phyloP scores from a whole-genome alignment of 352 stramenopile species.

The Plasmopara halstedii region DNA sequence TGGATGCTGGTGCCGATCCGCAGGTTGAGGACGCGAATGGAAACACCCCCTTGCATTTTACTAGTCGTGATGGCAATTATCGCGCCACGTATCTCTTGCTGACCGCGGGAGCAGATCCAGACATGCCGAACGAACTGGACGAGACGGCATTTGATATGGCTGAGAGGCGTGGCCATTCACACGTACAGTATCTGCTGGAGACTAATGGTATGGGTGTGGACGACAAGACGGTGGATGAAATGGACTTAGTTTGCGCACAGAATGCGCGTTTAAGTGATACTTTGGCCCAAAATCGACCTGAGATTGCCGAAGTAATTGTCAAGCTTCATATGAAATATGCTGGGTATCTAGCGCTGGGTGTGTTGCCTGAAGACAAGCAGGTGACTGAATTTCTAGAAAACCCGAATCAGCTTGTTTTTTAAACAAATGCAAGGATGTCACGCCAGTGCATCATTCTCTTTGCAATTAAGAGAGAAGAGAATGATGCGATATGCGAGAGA shows the following conservation, averaged over 20 bases:
- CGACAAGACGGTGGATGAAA: constrained; percentile 42
- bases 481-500: no score
- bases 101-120: constrained; percentile 72
- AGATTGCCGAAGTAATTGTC: constrained; percentile 66
- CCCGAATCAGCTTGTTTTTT: constrained; percentile 24
- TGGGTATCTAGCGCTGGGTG: constrained; percentile 46
- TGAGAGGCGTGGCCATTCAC: constrained; percentile 48
- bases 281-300: constrained; percentile 51
- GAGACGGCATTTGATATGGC: constrained; percentile 78
- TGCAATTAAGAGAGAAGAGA: no score
- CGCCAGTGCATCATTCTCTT: no score
- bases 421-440: not conserved
- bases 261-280: constrained; percentile 54
- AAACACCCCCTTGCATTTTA: constrained; percentile 78
- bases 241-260: constrained; percentile 57
- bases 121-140: constrained; percentile 77
- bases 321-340: constrained; percentile 78
- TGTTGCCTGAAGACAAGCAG: constrained; percentile 44
- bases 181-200: constrained; percentile 73
- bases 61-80: constrained; percentile 67
- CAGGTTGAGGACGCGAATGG: constrained; percentile 69
- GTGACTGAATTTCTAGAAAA: constrained; percentile 43
- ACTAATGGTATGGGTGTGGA: constrained; percentile 61
- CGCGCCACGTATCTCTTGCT: constrained; percentile 69
- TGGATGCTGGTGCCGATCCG: constrained; percentile 66